A percentile compares a stretch with the other conserved stretches of the same genome.
phyloP scores from a whole-genome alignment of 2,329 filamentous ascomycete species.

The Alternaria atra region DNA sequence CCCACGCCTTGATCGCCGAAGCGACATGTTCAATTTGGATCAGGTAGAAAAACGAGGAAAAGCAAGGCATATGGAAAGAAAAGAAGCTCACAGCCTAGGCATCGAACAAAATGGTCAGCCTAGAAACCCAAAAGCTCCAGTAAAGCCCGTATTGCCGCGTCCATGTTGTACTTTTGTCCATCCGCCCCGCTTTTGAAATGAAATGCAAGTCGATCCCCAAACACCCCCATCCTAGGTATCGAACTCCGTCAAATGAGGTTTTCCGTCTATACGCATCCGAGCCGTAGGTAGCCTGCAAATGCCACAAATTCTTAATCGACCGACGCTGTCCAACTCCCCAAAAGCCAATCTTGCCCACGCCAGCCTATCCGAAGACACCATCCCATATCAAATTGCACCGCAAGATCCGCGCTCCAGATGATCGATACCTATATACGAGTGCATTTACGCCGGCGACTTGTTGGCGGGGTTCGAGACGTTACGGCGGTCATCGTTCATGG shows the following conservation, averaged over 20 bases:
- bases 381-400: constrained; percentile 47
- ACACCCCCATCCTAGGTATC: constrained; percentile 50
- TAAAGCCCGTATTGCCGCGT: constrained; percentile 36
- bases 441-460: constrained; percentile 52
- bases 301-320: constrained; percentile 50
- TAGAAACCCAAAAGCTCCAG: constrained; percentile 31
- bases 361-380: constrained; percentile 47
- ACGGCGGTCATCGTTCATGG: constrained; percentile 69
- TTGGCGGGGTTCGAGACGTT: constrained; percentile 52
- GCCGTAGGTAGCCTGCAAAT: constrained; percentile 50
- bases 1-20: constrained; percentile 15
- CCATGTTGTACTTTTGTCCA: constrained; percentile 43
- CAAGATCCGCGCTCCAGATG: constrained; percentile 45
- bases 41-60: constrained; percentile 12
- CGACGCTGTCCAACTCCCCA: constrained; percentile 49
- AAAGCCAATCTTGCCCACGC: constrained; percentile 48
- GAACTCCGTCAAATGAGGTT: constrained; percentile 49
- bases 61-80: constrained; percentile 15
- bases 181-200: constrained; percentile 38
- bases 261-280: constrained; percentile 51
- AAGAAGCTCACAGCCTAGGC: constrained; percentile 18
- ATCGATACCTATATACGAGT: constrained; percentile 48
- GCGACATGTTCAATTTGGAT: constrained; percentile 26
- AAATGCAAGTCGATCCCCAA: constrained; percentile 41
- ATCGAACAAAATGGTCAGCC: constrained; percentile 23